These are phyloP conservation scores for Nitzschia sp. DNA, from an alignment of 108 stramenopile genomes.

Conservation along the genomic window DNA sequence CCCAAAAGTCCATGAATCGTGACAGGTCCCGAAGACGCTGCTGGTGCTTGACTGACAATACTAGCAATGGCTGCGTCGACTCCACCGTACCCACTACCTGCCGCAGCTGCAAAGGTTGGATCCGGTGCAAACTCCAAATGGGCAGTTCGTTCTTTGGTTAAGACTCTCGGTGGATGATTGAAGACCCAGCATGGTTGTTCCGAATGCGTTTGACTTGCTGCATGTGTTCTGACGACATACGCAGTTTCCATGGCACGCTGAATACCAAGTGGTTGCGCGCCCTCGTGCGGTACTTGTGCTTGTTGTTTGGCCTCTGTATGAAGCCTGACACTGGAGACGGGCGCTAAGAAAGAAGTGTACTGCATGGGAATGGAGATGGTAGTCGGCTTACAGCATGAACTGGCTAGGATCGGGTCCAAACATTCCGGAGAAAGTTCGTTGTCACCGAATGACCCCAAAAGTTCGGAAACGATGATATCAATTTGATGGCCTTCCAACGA, in stretches of 20 bases:
- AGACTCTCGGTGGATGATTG: conserved; percentile 66
- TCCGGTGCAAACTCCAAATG: conserved; percentile 58
- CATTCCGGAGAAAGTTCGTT: conserved; percentile 99
- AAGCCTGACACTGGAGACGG: conserved; percentile 87
- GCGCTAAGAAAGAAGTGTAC: conserved; percentile 92
- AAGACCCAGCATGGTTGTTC: conserved; percentile 87
- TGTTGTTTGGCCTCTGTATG: conserved; percentile 82
- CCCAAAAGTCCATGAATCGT: conserved; percentile 94
- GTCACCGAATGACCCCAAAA: conserved; percentile 96
- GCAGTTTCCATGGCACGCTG: conserved; percentile 92
- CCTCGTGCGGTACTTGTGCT: conserved; percentile 44
- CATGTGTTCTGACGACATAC: conserved; percentile 93
- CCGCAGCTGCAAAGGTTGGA: conserved; percentile 43
- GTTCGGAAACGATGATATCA: conserved; percentile 95
- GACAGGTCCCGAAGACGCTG: conserved; percentile 20
- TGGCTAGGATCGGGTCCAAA: conserved; percentile 87
- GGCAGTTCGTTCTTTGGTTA: conserved; percentile 21
- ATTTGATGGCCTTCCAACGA: conserved; percentile 43
- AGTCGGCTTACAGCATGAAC: conserved; percentile 68
- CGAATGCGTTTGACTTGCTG: conserved; percentile 83
- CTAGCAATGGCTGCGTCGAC: conserved; percentile 46
- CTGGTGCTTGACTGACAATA: conserved; percentile 19
- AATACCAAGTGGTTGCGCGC: conserved; percentile 59
- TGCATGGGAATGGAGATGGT: conserved; percentile 75
- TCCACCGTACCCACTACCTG: conserved; percentile 68